A percentile compares a stretch with the other conserved stretches of the same genome.
Conservation (phyloP, 2,329 filamentous ascomycete genomes). For the Ophiostoma sp. region DNA sequence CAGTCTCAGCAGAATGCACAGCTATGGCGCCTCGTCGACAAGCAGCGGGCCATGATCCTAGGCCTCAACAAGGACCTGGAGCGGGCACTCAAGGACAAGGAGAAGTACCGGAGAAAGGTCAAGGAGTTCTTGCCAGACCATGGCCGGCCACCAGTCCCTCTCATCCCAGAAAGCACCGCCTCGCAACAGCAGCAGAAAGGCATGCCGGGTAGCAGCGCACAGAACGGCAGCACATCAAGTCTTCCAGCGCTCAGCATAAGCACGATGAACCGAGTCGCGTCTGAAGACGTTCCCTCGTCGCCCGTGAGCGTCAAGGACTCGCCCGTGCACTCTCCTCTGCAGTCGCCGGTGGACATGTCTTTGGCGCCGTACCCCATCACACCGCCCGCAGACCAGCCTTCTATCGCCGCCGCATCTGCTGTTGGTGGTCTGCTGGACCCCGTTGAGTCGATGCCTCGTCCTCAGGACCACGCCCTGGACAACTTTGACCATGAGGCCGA, state of each 20-base stretch:
- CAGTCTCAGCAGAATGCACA: conserved; percentile 87
- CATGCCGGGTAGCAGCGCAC: background rate
- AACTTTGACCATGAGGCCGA: conserved; percentile 58
- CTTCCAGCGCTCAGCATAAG: background rate
- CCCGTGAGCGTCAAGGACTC: conserved; percentile 22
- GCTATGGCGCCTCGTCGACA: conserved; percentile 93
- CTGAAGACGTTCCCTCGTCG: background rate
- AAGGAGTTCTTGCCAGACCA: conserved; percentile 65
- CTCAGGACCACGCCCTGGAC: conserved; percentile 60
- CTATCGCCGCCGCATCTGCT: conserved; percentile 43
- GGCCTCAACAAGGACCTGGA: conserved; percentile 95
- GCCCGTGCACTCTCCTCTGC: conserved; percentile 45
- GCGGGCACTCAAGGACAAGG: conserved; percentile 87
- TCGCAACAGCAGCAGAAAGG: background rate
- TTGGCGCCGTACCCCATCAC: conserved; percentile 66
- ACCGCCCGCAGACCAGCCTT: conserved; percentile 55
- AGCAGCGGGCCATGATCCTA: conserved; percentile 90
- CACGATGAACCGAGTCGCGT: background rate
- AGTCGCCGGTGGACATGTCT: conserved; percentile 55
- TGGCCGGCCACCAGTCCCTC: conserved; percentile 29
- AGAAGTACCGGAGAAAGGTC: conserved; percentile 85
- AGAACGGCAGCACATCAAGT: background rate
- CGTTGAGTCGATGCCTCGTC: conserved; percentile 59
- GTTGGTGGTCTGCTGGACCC: conserved; percentile 57
- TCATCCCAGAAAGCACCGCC: conserved; percentile 17